These are phyloP conservation scores for Eremomyces bilateralis DNA, from an alignment of 495 filamentous ascomycete species.

Conservation along the genomic window DNA sequence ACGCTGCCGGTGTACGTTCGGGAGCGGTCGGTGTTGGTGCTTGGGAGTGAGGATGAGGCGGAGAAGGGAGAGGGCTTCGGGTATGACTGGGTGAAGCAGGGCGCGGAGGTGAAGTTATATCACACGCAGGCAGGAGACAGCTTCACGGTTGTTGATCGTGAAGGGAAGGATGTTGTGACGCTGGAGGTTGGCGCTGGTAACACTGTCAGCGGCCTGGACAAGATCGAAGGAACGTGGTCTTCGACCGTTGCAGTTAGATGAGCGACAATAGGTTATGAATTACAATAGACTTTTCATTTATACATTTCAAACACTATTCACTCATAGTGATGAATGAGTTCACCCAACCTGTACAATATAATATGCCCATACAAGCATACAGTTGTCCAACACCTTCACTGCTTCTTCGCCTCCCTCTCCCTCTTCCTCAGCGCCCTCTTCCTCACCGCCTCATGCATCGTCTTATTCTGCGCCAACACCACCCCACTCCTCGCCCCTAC, in stretches of 20 bases:
- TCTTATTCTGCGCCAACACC: slow-evolving; percentile 43
- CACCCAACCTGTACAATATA: no score
- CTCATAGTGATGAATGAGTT: no score
- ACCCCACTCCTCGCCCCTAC: slow-evolving; percentile 40
- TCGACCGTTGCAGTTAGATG: no score
- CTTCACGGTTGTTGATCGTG: slow-evolving; percentile 8
- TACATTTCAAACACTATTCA: no score
- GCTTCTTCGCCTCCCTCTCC: slow-evolving; percentile 57
- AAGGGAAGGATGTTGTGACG: no score
- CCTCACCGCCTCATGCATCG: slow-evolving; percentile 71
- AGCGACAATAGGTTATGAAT: no score
- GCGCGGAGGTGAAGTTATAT: slow-evolving; percentile 11
- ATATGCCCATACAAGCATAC: no score
- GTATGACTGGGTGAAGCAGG: slow-evolving; percentile 10
- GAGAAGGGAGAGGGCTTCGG: slow-evolving; percentile 7
- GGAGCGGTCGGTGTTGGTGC: slow-evolving; percentile 11
- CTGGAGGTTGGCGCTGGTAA: no score
- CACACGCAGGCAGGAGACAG: slow-evolving; percentile 9
- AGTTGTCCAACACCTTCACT: background rate
- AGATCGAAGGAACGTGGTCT: no score
- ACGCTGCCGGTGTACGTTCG: slow-evolving; percentile 12
- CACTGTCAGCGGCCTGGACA: no score
- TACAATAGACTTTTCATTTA: no score
- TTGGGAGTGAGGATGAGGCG: slow-evolving; percentile 11
- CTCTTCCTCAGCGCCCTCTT: slow-evolving; percentile 75